Evolutionary conservation across 805 yeast genomes (phyloP), one percentile per base, ranked within the genome.

Genomic region (Metschnikowia proteae): DNA sequence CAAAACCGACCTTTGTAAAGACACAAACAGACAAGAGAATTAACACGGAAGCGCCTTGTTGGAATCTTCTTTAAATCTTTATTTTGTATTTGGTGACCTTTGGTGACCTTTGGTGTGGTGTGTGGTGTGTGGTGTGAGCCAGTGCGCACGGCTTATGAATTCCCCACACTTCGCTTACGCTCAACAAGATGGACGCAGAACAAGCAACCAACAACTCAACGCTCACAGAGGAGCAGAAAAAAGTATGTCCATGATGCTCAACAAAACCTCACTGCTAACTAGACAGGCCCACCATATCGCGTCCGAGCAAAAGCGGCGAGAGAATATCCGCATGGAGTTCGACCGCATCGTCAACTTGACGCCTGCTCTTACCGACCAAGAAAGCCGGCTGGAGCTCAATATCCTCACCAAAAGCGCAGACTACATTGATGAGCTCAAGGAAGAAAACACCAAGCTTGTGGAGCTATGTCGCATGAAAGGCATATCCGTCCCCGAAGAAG

Each of bases 271-370:
- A 10, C 3, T 25, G 41, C 59, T 57, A 51, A 57, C 53, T 5
- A 8, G 6, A 6, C 40, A 83, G 82, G 84, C 83, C 4, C 87
- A 84, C 56, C 96, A 87, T 60, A 86, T 88, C 6, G 87, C 87
- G 4, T 84, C 91, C 0, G 98, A 91, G 62, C 91, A 89, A 63
- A 86, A 86, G 60, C 74, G 98, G 58, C 74, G 98, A 52, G 88
- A 84, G 55, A 88, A 91, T 37, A 88, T 92, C 23, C 73, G 97
- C 39, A 79, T 83, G 7, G 91, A 89, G 7, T 91, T 88, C 60
- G 95, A 87, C 58, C 78, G 77, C 47, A 73, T 91, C 23, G 91
- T 90, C 0, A 73, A 76, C 1, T 64, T 88, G 6, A 89, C 94
- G 0, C 97, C 97, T 0, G 82, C 79, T 6, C 69, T 91, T 38